Evolutionary conservation across 1,139 yeast genomes (phyloP).

Genomic region (Suhomyces coccinellae): DNA sequence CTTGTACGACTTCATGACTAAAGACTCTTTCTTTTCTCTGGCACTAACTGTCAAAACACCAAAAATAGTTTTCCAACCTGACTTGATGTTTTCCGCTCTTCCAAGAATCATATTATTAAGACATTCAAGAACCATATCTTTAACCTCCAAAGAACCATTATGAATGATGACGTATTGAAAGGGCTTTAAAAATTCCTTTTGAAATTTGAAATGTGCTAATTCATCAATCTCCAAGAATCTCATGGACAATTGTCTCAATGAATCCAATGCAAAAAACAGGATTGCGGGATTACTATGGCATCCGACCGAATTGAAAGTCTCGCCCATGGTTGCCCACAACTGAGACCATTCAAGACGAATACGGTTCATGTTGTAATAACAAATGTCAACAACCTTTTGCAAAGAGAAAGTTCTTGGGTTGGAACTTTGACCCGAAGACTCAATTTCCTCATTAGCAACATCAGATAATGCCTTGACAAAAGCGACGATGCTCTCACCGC

Average conservation of each 20-base stretch:
- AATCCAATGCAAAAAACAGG: constrained; percentile 89
- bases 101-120: constrained; percentile 81
- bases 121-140: constrained; percentile 90
- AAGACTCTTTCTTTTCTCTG: constrained; percentile 50
- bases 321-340: constrained; percentile 92
- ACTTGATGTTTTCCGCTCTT: constrained; percentile 70
- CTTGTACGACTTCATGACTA: constrained; percentile 64
- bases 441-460: constrained; percentile 89
- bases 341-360: constrained; percentile 97
- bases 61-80: constrained; percentile 95
- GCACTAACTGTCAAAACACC: constrained; percentile 73
- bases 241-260: constrained; percentile 88
- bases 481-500: constrained; percentile 81
- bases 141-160: constrained; percentile 68
- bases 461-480: constrained; percentile 85
- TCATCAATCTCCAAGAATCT: constrained; percentile 93
- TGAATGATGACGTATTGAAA: constrained; percentile 77
- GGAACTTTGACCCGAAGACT: constrained; percentile 76
- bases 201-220: constrained; percentile 92
- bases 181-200: constrained; percentile 89
- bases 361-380: constrained; percentile 96
- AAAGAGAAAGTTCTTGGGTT: constrained; percentile 90
- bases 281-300: constrained; percentile 75
- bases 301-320: constrained; percentile 82
- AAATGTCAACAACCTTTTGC: constrained; percentile 94